phyloP scores from a whole-genome alignment of 2,329 filamentous ascomycete species.

The Neonectria coccinea region DNA sequence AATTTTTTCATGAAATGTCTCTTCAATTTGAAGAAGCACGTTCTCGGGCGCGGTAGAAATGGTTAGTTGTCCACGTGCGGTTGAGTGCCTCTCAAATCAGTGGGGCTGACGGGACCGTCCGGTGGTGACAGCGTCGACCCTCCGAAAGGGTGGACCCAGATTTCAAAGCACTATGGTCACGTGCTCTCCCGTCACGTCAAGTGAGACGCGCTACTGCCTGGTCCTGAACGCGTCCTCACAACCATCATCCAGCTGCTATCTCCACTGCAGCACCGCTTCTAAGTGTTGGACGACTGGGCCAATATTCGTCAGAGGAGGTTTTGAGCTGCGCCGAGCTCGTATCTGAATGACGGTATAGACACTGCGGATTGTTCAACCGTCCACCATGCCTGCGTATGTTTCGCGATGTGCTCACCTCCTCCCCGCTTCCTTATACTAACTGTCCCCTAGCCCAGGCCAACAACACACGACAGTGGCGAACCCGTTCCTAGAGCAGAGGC shows the following conservation, averaged over 20 bases:
- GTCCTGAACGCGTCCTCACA: slow-evolving; percentile 39
- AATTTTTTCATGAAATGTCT: not conserved
- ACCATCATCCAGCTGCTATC: slow-evolving; percentile 1
- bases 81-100: slow-evolving; percentile 17
- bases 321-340: slow-evolving; percentile 10
- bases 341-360: slow-evolving; percentile 43
- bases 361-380: slow-evolving; percentile 21
- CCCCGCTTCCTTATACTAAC: slow-evolving; percentile 33
- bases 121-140: slow-evolving; percentile 11
- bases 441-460: slow-evolving; percentile 70
- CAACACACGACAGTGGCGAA: slow-evolving; percentile 73
- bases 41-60: too few species aligned
- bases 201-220: slow-evolving; percentile 40
- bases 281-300: not conserved
- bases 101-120: slow-evolving; percentile 33
- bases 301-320: not conserved
- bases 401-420: not conserved
- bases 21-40: not conserved
- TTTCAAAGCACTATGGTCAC: slow-evolving; percentile 36
- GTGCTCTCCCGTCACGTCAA: slow-evolving; percentile 47
- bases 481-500: slow-evolving; percentile 81
- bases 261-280: slow-evolving; percentile 4
- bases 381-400: slow-evolving; percentile 58
- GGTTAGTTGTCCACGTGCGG: not conserved
- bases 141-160: slow-evolving; percentile 19